A percentile compares a stretch with the other conserved stretches of the same genome.
These are phyloP conservation scores for Sorghum bicolor DNA, from an alignment of 176 grass and related monocot species.

Conservation along the genomic window DNA sequence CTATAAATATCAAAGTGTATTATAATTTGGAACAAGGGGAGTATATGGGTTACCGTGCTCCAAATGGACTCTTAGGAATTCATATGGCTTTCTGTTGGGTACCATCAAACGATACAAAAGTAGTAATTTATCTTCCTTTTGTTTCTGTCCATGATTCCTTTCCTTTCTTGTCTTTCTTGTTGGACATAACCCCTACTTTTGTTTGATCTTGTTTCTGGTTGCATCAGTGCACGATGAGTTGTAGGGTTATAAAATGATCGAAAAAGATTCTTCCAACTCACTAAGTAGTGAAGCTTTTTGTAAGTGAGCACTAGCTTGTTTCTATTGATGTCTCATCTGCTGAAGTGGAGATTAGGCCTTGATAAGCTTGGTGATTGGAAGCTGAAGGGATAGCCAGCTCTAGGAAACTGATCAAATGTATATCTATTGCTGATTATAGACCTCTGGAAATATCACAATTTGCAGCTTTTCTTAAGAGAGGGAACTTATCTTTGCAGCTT, in stretches of 20 bases:
- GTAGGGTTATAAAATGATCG: slow-evolving; percentile 8
- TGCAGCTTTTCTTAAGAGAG: neutral
- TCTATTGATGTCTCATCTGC: slow-evolving; percentile 10
- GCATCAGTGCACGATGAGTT: slow-evolving; percentile 17
- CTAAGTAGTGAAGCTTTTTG: slow-evolving; percentile 26
- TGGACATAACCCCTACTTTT: slow-evolving; percentile 25
- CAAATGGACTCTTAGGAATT: neutral
- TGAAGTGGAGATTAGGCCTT: neutral
- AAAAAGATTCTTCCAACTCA: slow-evolving; percentile 33
- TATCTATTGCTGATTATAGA: neutral
- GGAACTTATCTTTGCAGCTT: neutral
- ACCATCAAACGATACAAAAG: neutral
- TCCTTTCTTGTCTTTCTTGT: slow-evolving; percentile 21
- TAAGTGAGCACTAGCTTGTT: slow-evolving; percentile 29
- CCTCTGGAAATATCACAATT: neutral
- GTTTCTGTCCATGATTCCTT: slow-evolving; percentile 15
- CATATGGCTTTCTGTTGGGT: neutral
- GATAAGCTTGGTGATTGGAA: neutral
- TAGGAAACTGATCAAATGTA: neutral
- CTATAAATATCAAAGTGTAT: neutral
- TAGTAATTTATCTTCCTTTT: neutral
- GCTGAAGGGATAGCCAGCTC: neutral
- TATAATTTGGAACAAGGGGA: too few species aligned
- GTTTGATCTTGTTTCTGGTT: slow-evolving; percentile 23
- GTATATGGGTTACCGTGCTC: neutral